Conservation (phyloP, 768 basidiomycete species). For the Phlebiopsis gigantea region DNA sequence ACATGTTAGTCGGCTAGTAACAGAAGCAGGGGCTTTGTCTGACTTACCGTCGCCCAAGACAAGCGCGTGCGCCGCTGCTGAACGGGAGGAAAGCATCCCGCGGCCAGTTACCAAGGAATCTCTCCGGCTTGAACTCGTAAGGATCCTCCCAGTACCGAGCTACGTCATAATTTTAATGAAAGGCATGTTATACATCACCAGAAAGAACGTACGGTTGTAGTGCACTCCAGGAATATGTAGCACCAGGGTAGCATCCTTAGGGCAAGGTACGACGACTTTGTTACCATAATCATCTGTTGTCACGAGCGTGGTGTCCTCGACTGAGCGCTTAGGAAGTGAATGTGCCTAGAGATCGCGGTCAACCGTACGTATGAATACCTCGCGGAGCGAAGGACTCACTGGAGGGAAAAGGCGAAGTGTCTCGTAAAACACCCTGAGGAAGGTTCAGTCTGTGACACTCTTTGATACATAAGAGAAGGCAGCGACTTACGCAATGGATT, state of each 20-base stretch:
- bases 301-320: conserved; percentile 20
- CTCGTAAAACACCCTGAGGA: conserved; percentile 25
- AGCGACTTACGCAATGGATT: conserved; percentile 21
- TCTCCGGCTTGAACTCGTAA: conserved; percentile 31
- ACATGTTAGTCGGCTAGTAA: too few species aligned
- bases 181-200: background rate
- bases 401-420: conserved; percentile 27
- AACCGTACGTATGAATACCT: too few species aligned
- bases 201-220: conserved; percentile 24
- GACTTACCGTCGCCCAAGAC: conserved; percentile 38
- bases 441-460: background rate
- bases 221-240: conserved; percentile 22
- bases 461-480: background rate
- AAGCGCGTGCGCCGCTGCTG: conserved; percentile 40
- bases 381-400: too few species aligned
- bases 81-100: conserved; percentile 52
- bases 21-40: too few species aligned
- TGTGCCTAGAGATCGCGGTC: conserved; percentile 1
- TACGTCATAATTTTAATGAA: conserved; percentile 11
- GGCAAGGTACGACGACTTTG: conserved; percentile 17
- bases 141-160: conserved; percentile 36
- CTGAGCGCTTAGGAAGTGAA: conserved; percentile 15
- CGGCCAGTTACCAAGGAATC: conserved; percentile 49
- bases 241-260: conserved; percentile 17
- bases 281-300: conserved; percentile 18